A percentile compares a stretch with the other conserved stretches of the same genome.
These are phyloP conservation scores for Heimioporus sp. DNA, from an alignment of 768 basidiomycete genomes.

Conservation along the genomic window DNA sequence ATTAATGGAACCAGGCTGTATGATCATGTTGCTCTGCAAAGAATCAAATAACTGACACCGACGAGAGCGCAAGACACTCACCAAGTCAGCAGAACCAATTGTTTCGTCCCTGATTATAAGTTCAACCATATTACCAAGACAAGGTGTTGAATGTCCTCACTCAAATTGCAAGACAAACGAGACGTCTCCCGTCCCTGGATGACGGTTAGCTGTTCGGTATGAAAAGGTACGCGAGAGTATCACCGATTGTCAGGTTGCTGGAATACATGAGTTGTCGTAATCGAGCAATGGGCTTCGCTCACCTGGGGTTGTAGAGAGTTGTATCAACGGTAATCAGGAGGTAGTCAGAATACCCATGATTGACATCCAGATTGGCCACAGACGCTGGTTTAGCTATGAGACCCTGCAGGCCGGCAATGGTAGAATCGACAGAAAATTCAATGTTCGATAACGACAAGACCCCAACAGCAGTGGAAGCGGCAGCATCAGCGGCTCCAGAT, in stretches of 20 bases:
- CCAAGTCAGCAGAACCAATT: conserved; percentile 60
- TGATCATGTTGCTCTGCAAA: conserved; percentile 49
- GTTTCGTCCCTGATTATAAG: conserved; percentile 39
- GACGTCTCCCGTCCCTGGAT: conserved; percentile 54
- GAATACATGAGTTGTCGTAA: neutral
- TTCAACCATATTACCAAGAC: neutral
- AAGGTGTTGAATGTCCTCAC: conserved; percentile 29
- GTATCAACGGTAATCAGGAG: conserved; percentile 67
- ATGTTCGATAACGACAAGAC: conserved; percentile 56
- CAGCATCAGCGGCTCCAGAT: conserved; percentile 53
- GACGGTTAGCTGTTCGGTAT: conserved; percentile 38
- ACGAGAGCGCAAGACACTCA: conserved; percentile 22
- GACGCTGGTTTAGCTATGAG: conserved; percentile 55
- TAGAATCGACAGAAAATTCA: conserved; percentile 54
- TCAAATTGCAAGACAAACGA: conserved; percentile 58
- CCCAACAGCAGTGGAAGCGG: conserved; percentile 65
- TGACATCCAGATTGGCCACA: conserved; percentile 60
- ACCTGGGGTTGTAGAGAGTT: conserved; percentile 66
- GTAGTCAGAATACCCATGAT: conserved; percentile 62
- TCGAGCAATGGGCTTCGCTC: neutral
- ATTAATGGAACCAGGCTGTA: conserved; percentile 54
- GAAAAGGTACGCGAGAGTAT: neutral
- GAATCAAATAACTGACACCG: neutral
- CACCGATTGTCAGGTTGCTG: conserved; percentile 40
- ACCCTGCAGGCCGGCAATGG: conserved; percentile 63